Evolutionary conservation across 2,329 filamentous ascomycete genomes (phyloP).

Genomic region (Pseudocercospora macadamiae): DNA sequence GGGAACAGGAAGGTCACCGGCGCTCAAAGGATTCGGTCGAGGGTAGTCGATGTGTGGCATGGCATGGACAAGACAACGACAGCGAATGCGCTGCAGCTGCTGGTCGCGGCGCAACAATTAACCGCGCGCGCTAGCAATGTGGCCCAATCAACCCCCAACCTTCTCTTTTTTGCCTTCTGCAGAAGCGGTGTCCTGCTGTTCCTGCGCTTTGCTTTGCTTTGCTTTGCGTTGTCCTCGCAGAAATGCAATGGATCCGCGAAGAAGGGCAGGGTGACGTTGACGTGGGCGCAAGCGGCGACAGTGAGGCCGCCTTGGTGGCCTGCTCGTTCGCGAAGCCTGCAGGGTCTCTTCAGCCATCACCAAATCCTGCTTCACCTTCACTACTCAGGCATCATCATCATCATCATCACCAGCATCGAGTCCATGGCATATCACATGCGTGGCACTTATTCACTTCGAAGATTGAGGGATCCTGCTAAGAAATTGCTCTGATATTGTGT

Average conservation of each 20-base stretch:
- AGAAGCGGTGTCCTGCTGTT: neutral
- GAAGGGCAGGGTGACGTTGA: neutral
- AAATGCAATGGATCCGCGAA: neutral
- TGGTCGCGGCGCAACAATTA: neutral
- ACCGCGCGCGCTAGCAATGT: neutral
- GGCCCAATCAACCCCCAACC: neutral
- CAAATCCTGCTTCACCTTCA: neutral
- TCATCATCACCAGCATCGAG: neutral
- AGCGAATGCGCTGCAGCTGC: neutral
- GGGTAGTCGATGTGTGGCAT: conserved; percentile 1
- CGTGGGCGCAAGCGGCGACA: neutral
- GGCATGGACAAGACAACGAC: too few species aligned
- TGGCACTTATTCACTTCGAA: too few species aligned
- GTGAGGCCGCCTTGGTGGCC: neutral
- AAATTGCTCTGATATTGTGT: too few species aligned
- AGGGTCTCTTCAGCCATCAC: neutral
- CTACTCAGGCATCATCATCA: neutral
- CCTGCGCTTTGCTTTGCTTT: neutral
- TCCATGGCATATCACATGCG: too few species aligned
- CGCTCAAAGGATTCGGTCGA: conserved; percentile 1
- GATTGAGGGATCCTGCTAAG: too few species aligned
- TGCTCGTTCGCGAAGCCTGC: neutral
- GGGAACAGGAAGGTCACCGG: conserved; percentile 23
- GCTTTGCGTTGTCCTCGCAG: neutral
- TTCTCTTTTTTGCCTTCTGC: neutral